Evolutionary conservation across 371 early-diverging fungal genomes (phyloP).

Genomic region (Syncephalastrum sp.): DNA sequence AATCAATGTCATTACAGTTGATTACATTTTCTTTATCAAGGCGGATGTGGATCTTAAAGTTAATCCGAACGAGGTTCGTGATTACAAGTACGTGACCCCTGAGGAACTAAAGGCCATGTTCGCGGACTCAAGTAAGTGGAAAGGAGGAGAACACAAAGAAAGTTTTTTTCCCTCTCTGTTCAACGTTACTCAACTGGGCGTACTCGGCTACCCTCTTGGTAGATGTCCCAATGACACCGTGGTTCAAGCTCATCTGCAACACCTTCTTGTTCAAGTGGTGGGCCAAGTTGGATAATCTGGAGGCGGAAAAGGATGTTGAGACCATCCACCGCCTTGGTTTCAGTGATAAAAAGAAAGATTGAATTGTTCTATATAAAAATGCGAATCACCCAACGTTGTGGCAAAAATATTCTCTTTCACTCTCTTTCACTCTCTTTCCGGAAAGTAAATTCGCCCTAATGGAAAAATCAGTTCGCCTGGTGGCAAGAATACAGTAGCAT

Average conservation of each 20-base stretch:
- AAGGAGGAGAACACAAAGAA: not conserved
- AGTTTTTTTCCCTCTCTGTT: not conserved
- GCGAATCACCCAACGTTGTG: too few species aligned
- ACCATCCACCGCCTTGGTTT: conserved; percentile 75
- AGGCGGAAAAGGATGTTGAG: conserved; percentile 59
- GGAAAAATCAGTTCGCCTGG: too few species aligned
- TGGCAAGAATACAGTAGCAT: too few species aligned
- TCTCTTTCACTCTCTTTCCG: too few species aligned
- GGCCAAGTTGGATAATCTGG: conserved; percentile 77
- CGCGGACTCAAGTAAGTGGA: conserved; percentile 52
- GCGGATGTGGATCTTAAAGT: conserved; percentile 65
- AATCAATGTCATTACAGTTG: conserved; percentile 51
- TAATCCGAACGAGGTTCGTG: conserved; percentile 84
- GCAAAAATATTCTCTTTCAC: too few species aligned
- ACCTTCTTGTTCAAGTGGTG: conserved; percentile 95
- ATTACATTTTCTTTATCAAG: conserved; percentile 85
- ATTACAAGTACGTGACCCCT: conserved; percentile 69
- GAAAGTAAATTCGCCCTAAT: too few species aligned
- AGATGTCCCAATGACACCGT: conserved; percentile 84
- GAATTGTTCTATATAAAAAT: too few species aligned
- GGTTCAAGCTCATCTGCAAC: conserved; percentile 93
- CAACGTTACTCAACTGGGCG: not conserved
- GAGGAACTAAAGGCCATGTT: conserved; percentile 76
- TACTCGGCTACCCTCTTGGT: not conserved
- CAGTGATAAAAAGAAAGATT: conserved; percentile 9